These are phyloP conservation scores for Lodderomyces parapsilosis DNA, from an alignment of 1,139 yeast genomes.

Conservation along the genomic window DNA sequence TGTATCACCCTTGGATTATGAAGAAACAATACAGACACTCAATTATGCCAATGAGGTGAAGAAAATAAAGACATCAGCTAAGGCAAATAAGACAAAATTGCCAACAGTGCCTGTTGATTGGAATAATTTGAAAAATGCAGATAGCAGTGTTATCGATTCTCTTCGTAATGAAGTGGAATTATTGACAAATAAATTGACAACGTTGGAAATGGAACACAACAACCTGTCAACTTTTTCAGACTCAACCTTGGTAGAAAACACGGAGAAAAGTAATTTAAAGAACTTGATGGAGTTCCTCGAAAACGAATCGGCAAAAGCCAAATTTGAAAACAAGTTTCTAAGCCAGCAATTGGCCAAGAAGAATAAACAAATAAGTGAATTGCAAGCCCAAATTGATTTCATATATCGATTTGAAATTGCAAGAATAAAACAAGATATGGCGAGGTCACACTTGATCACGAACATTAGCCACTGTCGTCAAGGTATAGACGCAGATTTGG, in stretches of 20 bases:
- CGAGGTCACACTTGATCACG: constrained; percentile 7
- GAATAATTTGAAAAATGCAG: constrained; percentile 27
- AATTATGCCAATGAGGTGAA: constrained; percentile 77
- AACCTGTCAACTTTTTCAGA: constrained; percentile 4
- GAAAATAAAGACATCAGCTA: constrained; percentile 62
- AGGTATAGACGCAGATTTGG: constrained; percentile 8
- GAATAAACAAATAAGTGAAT: constrained; percentile 25
- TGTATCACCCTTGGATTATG: constrained; percentile 71
- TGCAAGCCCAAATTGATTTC: constrained; percentile 28
- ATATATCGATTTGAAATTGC: constrained; percentile 3
- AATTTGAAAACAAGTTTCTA: constrained; percentile 38
- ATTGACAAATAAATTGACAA: constrained; percentile 27
- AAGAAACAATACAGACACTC: constrained; percentile 70
- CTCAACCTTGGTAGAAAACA: not conserved
- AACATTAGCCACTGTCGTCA: constrained; percentile 2
- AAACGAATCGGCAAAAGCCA: constrained; percentile 25
- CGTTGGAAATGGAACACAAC: constrained; percentile 5
- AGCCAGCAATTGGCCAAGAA: constrained; percentile 19
- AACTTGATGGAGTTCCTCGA: constrained; percentile 34
- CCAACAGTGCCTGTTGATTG: constrained; percentile 30
- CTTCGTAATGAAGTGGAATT: constrained; percentile 31
- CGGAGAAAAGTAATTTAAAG: constrained; percentile 17
- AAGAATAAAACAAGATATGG: constrained; percentile 2
- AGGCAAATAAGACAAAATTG: constrained; percentile 38
- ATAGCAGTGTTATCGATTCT: constrained; percentile 28